Percentiles rank a stretch among this genome's conserved stretches.
phyloP scores from a whole-genome alignment of 805 yeast genomes.

The Zygosaccharomyces bailii region DNA sequence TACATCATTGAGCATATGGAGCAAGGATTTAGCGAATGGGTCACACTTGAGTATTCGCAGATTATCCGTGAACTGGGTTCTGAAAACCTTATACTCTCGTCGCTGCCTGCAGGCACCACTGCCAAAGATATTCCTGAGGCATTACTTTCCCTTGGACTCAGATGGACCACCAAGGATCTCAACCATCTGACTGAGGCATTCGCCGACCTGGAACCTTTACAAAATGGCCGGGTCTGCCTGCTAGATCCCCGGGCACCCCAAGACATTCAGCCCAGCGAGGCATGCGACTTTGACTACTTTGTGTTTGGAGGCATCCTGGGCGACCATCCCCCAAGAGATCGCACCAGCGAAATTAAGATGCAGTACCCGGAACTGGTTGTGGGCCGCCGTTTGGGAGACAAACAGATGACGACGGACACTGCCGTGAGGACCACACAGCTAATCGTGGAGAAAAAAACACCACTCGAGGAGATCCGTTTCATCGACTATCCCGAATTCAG shows the following conservation, averaged over 20 bases:
- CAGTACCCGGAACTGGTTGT: conserved; percentile 67
- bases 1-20: conserved; percentile 98
- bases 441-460: conserved; percentile 56
- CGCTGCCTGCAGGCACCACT: conserved; percentile 64
- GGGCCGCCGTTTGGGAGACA: conserved; percentile 80
- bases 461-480: conserved; percentile 72
- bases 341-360: conserved; percentile 81
- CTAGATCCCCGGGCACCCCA: conserved; percentile 82
- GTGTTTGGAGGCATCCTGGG: conserved; percentile 97
- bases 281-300: conserved; percentile 69
- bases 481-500: conserved; percentile 93
- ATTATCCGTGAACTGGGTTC: conserved; percentile 80
- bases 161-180: conserved; percentile 79
- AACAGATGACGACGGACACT: conserved; percentile 97
- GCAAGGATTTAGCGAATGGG: conserved; percentile 96
- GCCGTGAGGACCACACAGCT: conserved; percentile 88
- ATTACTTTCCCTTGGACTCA: conserved; percentile 59
- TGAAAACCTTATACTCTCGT: conserved; percentile 69
- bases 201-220: conserved; percentile 45
- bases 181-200: conserved; percentile 40
- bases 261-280: conserved; percentile 73
- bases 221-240: conserved; percentile 60
- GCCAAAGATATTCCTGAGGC: conserved; percentile 60
- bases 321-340: conserved; percentile 85
- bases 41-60: conserved; percentile 76